phyloP scores from a whole-genome alignment of 2,329 filamentous ascomycete species.

The Cadophora gregata region DNA sequence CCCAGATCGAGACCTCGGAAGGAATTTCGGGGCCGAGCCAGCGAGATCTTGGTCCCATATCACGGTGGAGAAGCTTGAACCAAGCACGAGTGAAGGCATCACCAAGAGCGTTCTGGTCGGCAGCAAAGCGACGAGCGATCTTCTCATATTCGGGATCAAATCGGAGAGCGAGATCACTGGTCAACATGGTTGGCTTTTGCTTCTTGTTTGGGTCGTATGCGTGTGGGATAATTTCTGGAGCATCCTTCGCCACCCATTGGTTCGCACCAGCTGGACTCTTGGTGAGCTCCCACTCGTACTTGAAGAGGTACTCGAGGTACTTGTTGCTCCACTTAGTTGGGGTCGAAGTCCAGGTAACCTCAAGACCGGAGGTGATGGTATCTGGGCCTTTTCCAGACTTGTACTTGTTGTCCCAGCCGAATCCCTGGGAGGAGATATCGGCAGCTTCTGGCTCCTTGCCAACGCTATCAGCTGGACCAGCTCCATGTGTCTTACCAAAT shows the following conservation, averaged over 20 bases:
- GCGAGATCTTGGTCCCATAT: conserved; percentile 73
- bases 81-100: conserved; percentile 76
- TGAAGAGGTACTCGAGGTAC: conserved; percentile 78
- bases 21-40: conserved; percentile 80
- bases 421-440: conserved; percentile 67
- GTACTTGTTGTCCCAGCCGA: conserved; percentile 74
- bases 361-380: conserved; percentile 77
- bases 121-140: conserved; percentile 73
- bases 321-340: conserved; percentile 78
- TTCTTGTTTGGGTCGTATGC: conserved; percentile 74
- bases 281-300: conserved; percentile 77
- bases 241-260: conserved; percentile 77
- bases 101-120: conserved; percentile 70
- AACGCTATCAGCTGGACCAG: conserved; percentile 66
- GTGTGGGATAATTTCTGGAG: conserved; percentile 71
- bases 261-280: conserved; percentile 79
- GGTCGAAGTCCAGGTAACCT: conserved; percentile 80
- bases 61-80: conserved; percentile 85
- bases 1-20: conserved; percentile 72
- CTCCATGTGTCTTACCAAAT: conserved; percentile 83
- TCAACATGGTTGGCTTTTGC: conserved; percentile 78
- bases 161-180: conserved; percentile 74
- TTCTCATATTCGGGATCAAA: conserved; percentile 76
- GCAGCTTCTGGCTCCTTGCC: conserved; percentile 72
- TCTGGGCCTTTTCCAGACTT: conserved; percentile 71